Conservation (phyloP, 2,329 filamentous ascomycete species). For the Ramularia endophylla region DNA sequence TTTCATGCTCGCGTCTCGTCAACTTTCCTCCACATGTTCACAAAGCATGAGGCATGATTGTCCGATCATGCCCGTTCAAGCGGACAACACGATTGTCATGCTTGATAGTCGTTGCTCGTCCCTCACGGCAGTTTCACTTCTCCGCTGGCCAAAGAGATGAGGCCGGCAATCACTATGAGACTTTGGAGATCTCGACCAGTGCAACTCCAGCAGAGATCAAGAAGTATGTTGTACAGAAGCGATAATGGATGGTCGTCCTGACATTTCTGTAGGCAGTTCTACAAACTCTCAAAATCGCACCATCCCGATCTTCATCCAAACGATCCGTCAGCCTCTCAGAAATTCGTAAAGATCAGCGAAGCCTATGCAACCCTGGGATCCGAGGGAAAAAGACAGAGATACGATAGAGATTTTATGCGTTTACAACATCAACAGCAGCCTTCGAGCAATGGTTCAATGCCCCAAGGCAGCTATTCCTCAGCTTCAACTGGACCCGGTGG, state of each 20-base stretch:
- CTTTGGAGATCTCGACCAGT: slow-evolving; percentile 62
- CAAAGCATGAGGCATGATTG: slow-evolving; percentile 29
- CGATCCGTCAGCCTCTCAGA: slow-evolving; percentile 64
- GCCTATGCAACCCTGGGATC: slow-evolving; percentile 29
- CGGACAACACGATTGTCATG: slow-evolving; percentile 19
- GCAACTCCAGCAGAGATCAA: slow-evolving; percentile 77
- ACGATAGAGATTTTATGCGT: slow-evolving; percentile 65
- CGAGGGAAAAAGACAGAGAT: slow-evolving; percentile 69
- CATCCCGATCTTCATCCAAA: slow-evolving; percentile 86
- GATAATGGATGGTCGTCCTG: background rate
- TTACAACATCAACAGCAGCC: slow-evolving; percentile 25
- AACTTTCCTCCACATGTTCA: too few relatives aligned
- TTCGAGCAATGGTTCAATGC: slow-evolving; percentile 43
- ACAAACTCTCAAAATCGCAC: slow-evolving; percentile 81
- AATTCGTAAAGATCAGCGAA: slow-evolving; percentile 50
- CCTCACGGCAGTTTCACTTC: slow-evolving; percentile 19
- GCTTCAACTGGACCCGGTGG: slow-evolving; percentile 53
- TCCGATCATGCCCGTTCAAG: slow-evolving; percentile 24
- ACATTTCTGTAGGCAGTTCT: slow-evolving; percentile 55
- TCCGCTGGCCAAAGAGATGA: slow-evolving; percentile 15
- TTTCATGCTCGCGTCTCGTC: too few relatives aligned
- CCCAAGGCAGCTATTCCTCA: slow-evolving; percentile 51
- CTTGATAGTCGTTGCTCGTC: background rate
- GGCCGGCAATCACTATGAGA: slow-evolving; percentile 68
- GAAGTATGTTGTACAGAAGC: too few relatives aligned